These are phyloP conservation scores for Fraxinus xanthoxyloides DNA, from an alignment of 305 asterid species.

Conservation along the genomic window DNA sequence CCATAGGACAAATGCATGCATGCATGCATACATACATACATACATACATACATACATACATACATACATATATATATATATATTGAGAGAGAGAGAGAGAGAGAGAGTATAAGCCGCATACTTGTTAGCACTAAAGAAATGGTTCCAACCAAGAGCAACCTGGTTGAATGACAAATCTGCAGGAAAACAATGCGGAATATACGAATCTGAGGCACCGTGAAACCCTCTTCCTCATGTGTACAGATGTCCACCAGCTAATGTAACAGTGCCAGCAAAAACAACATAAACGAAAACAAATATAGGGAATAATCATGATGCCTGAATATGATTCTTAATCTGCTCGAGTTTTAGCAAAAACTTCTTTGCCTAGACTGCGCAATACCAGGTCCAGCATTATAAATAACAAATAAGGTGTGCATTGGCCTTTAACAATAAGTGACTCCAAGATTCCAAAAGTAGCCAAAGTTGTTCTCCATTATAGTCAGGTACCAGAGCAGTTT, in stretches of 20 bases:
- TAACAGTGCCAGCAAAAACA: neutral
- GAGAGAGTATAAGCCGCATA: constrained; percentile 15
- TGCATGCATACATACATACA: neutral
- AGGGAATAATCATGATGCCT: neutral
- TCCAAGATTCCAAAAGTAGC: neutral
- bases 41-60: neutral
- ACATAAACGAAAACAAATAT: constrained; percentile 7
- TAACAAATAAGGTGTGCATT: too few species aligned
- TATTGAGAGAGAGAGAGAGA: neutral
- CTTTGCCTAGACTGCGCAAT: neutral
- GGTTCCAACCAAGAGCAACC: constrained; percentile 89
- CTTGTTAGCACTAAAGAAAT: constrained; percentile 69
- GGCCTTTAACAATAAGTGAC: neutral
- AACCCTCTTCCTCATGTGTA: constrained; percentile 92
- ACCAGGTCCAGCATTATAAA: too few species aligned
- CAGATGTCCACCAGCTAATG: constrained; percentile 59
- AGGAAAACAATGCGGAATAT: constrained; percentile 38
- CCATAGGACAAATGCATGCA: neutral
- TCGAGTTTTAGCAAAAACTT: neutral
- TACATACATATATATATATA: too few species aligned
- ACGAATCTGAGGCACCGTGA: constrained; percentile 40
- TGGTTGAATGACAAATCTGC: constrained; percentile 33
- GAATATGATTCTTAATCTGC: neutral
- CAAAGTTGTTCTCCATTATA: neutral
- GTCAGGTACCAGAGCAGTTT: too few species aligned